phyloP scores from a whole-genome alignment of 345 rosid species.

The Aegle marmelos region DNA sequence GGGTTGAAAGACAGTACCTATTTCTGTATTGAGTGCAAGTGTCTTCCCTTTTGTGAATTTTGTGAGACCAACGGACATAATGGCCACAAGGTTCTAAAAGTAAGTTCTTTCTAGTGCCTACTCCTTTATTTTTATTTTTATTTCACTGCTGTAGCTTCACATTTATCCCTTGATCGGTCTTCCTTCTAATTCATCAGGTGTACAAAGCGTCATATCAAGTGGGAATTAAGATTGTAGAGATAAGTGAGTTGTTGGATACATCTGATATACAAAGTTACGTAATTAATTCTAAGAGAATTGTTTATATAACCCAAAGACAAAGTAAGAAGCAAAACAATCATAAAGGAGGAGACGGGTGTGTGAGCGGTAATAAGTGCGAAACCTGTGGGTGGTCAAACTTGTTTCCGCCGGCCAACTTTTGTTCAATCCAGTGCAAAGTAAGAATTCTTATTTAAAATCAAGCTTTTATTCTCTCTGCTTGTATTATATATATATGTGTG shows the following conservation, averaged over 20 bases:
- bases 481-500: too few species aligned
- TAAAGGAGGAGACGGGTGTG: background rate
- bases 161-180: background rate
- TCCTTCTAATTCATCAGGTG: background rate
- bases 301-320: background rate
- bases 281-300: background rate
- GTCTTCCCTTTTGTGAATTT: background rate
- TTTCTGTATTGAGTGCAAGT: background rate
- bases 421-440: background rate
- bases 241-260: background rate
- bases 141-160: background rate
- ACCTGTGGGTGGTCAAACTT: background rate
- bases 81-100: constrained; percentile 2
- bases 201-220: constrained; percentile 9
- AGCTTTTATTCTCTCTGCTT: background rate
- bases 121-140: background rate
- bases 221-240: background rate
- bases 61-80: background rate
- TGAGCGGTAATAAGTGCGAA: background rate
- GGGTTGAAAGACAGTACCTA: background rate
- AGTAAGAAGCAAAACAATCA: background rate
- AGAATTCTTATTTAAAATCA: background rate
- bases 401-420: constrained; percentile 1
- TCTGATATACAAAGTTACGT: background rate
- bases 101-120: background rate